Evolutionary conservation across 1,139 yeast genomes (phyloP), one percentile per base, ranked within the genome.

Genomic region (Taiozyma sp.): DNA sequence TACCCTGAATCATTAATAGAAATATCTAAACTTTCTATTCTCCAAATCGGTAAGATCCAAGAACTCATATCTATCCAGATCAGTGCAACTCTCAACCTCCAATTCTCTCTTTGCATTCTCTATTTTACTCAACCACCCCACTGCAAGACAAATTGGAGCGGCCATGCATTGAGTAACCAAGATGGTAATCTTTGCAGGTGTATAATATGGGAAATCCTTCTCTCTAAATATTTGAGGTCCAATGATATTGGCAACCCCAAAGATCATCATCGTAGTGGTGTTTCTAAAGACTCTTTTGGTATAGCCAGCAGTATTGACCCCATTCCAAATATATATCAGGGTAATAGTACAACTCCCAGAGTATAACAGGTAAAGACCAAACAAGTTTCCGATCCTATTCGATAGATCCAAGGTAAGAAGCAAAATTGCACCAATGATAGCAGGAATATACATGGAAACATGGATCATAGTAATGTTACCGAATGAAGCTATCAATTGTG

Each of bases 21-120:
- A 24, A 49, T 77, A 78, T 55, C 80, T 71, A 55, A 78, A 78
- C 46, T 70, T 65, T 12, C 75, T 78, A 61, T 77, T 78, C 56
- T 78, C 78, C 48, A 64, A 67, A 60, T 78, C 81, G 1, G 82
- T 78, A 58, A 75, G 66, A 57, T 77, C 82, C 14, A 75, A 70
- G 62, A 78, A 78, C 53, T 75, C 80, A 48, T 70, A 65, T 55
- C 74, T 73, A 44, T 71, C 57, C n/a, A 30, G n/a, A 30, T 30
- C 34, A 53, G 61, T 61, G 24, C 50, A 51, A 14, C 51, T 51
- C 16, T 55, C 57, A 36, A 43, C 54, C 5, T 38, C 38, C 29
- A 42, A 24, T 27, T 65, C 70, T 55, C 70, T 68, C 46, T 54
- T 60, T 28, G 43, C 55, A 53, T 70, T 71, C 45, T 70, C 75